phyloP scores from a whole-genome alignment of 257 asterid species.

The Solanum etuberosum region DNA sequence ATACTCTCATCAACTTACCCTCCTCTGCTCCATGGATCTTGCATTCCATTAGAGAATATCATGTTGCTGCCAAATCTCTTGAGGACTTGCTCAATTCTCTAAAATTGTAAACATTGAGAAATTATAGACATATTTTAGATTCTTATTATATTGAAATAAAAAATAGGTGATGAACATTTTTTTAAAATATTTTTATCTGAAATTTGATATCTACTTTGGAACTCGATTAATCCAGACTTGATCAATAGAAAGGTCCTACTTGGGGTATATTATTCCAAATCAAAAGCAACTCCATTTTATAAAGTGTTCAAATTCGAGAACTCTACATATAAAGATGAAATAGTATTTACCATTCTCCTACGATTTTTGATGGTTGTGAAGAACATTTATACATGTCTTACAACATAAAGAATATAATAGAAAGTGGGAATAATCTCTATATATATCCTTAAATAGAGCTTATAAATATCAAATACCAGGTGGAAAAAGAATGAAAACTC shows the following conservation, averaged over 20 bases:
- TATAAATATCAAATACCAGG: not conserved
- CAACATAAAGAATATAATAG: too few species aligned
- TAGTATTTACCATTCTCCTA: not conserved
- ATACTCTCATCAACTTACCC: slow-evolving; percentile 23
- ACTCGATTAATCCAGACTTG: not conserved
- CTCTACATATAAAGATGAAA: not conserved
- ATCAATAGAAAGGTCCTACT: not conserved
- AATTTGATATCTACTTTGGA: not conserved
- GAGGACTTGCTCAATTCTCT: slow-evolving; percentile 50
- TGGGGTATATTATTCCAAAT: not conserved
- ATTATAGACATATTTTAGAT: not conserved
- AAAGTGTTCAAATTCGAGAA: accelerated
- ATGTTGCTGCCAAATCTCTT: slow-evolving; percentile 68
- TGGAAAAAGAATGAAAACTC: not conserved
- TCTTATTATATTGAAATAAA: not conserved
- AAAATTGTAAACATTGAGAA: not conserved
- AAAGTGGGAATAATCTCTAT: too few species aligned
- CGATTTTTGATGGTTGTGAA: too few species aligned
- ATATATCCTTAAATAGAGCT: too few species aligned
- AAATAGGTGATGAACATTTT: not conserved
- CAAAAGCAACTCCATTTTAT: accelerated
- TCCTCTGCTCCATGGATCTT: slow-evolving; percentile 90
- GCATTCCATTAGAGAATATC: slow-evolving; percentile 70
- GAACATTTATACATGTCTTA: too few species aligned
- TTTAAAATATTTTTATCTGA: not conserved